Evolutionary conservation across 1,139 yeast species (phyloP), one percentile per base, ranked within the genome.

Genomic region (Diutina rugosa): DNA sequence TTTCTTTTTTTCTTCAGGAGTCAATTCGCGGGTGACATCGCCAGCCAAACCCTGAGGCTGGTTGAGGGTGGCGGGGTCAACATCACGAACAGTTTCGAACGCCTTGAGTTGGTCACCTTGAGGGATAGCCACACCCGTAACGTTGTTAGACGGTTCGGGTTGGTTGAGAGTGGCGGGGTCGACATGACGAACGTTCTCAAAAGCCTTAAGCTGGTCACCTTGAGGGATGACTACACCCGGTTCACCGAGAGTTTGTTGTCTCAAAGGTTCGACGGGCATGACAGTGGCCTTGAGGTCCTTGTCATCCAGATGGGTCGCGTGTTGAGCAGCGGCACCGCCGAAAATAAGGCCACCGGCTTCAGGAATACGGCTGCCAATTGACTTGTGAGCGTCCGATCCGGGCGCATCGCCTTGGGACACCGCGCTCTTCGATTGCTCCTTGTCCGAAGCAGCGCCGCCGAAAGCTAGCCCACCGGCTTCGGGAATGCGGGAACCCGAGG

Each of bases 231-330:
- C 68, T 56, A 76, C 69, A 56, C 87, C 88, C 47, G 88, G 85
- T 67, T 82, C 88, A 47, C 87, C 87, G 55, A 72, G 62, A 51
- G 79, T 65, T 16, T 76, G 67, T 60, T 80, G 82, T 56, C 70
- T 61, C 46, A 76, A 78, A 62, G 80, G 85, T 32, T 69, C 60
- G 16, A 78, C 70, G 55, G 87, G 86, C 72, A 81, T 62, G 18
- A 81, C 87, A n/a, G 85, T 79, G 56, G 85, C 69, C 55, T 70
- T 70, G 49, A 72, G 18, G 9, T 47, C 32, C 6, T 12, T 28
- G 7, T 8, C 8, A 10, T 30, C 30, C 14, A 9, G 49, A 26
- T 29, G 30, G 56, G 85, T 70, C 55, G 70, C 70, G 48, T 72
- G 18, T 4, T 47, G 38, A 12, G 29, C 16, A 14, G 16, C 12